Conservation (phyloP, 2,329 filamentous ascomycete species). For the Ceratocystis destructans region DNA sequence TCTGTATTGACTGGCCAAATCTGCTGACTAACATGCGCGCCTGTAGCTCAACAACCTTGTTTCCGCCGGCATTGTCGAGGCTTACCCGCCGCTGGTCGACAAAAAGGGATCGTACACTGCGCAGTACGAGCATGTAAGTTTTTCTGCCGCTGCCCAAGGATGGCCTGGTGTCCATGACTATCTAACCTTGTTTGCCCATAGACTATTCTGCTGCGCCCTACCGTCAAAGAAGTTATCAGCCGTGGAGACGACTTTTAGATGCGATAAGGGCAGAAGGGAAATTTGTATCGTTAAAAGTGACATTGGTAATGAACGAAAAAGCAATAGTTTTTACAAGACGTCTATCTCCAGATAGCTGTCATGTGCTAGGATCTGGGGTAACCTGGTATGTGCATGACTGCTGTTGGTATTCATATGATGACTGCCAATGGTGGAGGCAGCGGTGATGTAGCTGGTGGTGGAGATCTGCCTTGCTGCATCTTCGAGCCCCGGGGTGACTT, state of each 20-base stretch:
- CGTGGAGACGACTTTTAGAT: constrained; percentile 61
- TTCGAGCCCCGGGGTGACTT: too few species aligned
- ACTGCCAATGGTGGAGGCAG: too few species aligned
- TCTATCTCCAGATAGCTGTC: not conserved
- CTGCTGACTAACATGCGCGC: not conserved
- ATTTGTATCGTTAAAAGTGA: not conserved
- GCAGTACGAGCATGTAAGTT: constrained; percentile 72
- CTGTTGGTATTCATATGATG: too few species aligned
- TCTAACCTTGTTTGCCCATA: constrained; percentile 24
- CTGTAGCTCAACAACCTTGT: constrained; percentile 65
- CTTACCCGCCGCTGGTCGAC: constrained; percentile 70
- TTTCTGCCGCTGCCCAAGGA: too few species aligned
- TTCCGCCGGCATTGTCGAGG: constrained; percentile 62
- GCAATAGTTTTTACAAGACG: not conserved
- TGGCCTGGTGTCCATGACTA: not conserved
- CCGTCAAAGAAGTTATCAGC: constrained; percentile 66
- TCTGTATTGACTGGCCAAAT: not conserved
- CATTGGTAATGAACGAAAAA: not conserved
- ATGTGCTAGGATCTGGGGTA: too few species aligned
- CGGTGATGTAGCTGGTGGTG: too few species aligned
- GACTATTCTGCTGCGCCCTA: constrained; percentile 58
- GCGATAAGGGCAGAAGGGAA: not conserved
- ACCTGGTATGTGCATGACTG: too few species aligned
- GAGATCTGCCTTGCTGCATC: too few species aligned
- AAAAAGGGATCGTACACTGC: constrained; percentile 80